A percentile compares a stretch with the other conserved stretches of the same genome.
phyloP scores from a whole-genome alignment of 306 rosid species.

The Corylus americana region DNA sequence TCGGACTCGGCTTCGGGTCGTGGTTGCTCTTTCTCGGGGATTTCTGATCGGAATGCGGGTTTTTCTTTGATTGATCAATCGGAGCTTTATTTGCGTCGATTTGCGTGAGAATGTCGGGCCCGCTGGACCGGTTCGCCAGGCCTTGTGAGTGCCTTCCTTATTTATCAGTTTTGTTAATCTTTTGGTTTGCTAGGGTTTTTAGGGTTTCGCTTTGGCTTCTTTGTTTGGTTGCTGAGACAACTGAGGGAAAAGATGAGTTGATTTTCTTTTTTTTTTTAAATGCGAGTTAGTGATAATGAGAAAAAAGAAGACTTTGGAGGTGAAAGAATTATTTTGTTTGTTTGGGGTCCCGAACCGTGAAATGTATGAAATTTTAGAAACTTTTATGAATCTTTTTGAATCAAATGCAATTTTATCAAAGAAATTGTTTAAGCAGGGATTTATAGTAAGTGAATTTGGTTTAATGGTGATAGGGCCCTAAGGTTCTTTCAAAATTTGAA shows the following conservation, averaged over 20 bases:
- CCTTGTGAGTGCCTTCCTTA: slow-evolving; percentile 53
- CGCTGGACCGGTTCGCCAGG: slow-evolving; percentile 75
- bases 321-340: neutral
- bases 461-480: too few relatives aligned
- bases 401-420: neutral
- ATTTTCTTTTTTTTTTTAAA: neutral
- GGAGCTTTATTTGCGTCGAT: neutral
- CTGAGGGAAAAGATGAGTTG: neutral
- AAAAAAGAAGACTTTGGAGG: neutral
- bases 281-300: neutral
- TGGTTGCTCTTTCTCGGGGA: slow-evolving; percentile 20
- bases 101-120: slow-evolving; percentile 55
- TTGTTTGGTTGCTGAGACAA: slow-evolving; percentile 12
- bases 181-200: slow-evolving; percentile 7
- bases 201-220: slow-evolving; percentile 26
- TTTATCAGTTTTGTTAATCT: neutral
- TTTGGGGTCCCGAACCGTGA: neutral
- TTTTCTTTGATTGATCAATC: neutral
- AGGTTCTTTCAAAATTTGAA: too few relatives aligned
- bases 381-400: neutral
- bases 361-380: neutral
- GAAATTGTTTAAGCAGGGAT: neutral
- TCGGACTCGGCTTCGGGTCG: neutral
- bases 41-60: slow-evolving; percentile 39
- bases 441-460: neutral